Percentiles rank a stretch among this genome's conserved stretches.
phyloP scores from a whole-genome alignment of 352 stramenopile species.

The Globisporangium canariense region DNA sequence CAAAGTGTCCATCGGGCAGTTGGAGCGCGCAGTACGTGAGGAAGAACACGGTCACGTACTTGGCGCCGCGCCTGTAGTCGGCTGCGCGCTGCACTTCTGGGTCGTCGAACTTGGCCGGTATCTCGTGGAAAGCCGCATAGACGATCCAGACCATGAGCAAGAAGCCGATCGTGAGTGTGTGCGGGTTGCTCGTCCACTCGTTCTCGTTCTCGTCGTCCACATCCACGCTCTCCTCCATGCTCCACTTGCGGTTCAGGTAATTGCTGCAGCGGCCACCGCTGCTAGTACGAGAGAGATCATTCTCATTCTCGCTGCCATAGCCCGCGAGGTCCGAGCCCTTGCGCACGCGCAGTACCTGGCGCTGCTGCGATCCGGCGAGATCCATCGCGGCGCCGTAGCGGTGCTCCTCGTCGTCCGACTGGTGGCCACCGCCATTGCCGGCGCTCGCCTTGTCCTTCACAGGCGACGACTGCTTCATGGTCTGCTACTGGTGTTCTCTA shows the following conservation, averaged over 20 bases:
- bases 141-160: constrained; percentile 83
- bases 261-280: constrained; percentile 28
- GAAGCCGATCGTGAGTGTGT: constrained; percentile 77
- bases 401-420: constrained; percentile 16
- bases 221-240: constrained; percentile 74
- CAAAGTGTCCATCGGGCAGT: constrained; percentile 82
- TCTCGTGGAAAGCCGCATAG: constrained; percentile 79
- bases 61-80: constrained; percentile 69
- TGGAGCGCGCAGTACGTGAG: constrained; percentile 86
- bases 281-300: not conserved
- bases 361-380: constrained; percentile 41
- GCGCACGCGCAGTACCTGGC: constrained; percentile 54
- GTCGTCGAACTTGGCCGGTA: constrained; percentile 32
- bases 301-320: constrained; percentile 41
- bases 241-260: constrained; percentile 84
- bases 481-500: not conserved
- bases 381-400: constrained; percentile 17
- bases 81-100: constrained; percentile 31
- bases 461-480: constrained; percentile 1
- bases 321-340: constrained; percentile 61
- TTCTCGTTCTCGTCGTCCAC: constrained; percentile 72
- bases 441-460: not conserved
- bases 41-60: constrained; percentile 83
- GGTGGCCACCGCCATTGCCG: not conserved
- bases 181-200: constrained; percentile 81